These are phyloP conservation scores for Chrysoporthe deuterocubensis DNA, from an alignment of 2,329 filamentous ascomycete genomes.

Conservation along the genomic window DNA sequence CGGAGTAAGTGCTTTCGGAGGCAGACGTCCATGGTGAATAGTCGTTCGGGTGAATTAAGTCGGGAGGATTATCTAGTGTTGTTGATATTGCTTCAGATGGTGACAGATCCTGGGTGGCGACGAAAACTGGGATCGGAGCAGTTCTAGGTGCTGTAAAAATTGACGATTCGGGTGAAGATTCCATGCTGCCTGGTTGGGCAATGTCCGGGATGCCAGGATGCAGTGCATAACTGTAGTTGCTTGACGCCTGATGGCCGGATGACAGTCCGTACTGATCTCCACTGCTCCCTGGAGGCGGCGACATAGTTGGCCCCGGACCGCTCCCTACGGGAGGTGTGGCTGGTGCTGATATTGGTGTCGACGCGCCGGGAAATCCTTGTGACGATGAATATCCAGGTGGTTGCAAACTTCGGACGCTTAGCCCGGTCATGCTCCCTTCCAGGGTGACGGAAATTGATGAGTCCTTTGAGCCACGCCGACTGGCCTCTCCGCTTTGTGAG, in stretches of 20 bases:
- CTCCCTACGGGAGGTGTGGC: constrained; percentile 26
- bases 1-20: constrained; percentile 53
- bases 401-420: constrained; percentile 16
- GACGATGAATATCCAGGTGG: constrained; percentile 22
- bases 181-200: constrained; percentile 19
- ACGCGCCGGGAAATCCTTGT: constrained; percentile 23
- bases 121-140: constrained; percentile 8
- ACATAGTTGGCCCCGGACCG: constrained; percentile 17
- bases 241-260: neutral
- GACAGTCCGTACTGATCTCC: constrained; percentile 18
- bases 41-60: constrained; percentile 38
- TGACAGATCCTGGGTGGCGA: constrained; percentile 34
- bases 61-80: constrained; percentile 34
- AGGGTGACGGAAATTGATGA: constrained; percentile 28
- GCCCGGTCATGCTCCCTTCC: constrained; percentile 30
- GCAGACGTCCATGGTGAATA: constrained; percentile 48
- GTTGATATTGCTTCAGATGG: constrained; percentile 29
- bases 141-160: constrained; percentile 18
- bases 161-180: constrained; percentile 19
- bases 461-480: constrained; percentile 36
- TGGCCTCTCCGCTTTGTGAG: constrained; percentile 35
- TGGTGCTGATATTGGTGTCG: constrained; percentile 31
- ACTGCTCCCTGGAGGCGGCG: constrained; percentile 15
- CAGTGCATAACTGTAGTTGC: constrained; percentile 12
- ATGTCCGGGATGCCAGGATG: constrained; percentile 9